Evolutionary conservation across 352 stramenopile genomes (phyloP).

Genomic region (Phytophthora sp.): DNA sequence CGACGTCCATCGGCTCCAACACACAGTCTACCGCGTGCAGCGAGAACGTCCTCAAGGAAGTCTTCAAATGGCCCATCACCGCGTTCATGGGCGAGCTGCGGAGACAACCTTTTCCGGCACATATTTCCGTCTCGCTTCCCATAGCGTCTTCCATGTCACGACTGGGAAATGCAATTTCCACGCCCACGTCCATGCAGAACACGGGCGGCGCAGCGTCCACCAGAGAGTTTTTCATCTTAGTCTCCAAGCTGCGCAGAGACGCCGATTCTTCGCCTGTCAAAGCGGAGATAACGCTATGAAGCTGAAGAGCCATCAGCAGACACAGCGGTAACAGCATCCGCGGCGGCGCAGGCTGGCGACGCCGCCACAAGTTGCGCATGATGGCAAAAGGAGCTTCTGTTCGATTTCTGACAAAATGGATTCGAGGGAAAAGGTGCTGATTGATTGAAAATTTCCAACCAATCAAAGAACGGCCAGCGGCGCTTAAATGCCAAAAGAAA

Average conservation of each 20-base stretch:
- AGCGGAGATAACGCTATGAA: not conserved
- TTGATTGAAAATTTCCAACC: slow-evolving; percentile 11
- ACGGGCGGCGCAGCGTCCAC: slow-evolving; percentile 32
- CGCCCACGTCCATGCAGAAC: slow-evolving; percentile 51
- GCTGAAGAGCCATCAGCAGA: slow-evolving; percentile 1
- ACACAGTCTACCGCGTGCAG: slow-evolving; percentile 54
- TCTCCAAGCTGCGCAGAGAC: slow-evolving; percentile 10
- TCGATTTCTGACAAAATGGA: slow-evolving; percentile 1
- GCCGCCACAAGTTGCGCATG: slow-evolving; percentile 17
- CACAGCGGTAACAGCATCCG: slow-evolving; percentile 3
- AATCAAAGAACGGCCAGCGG: slow-evolving; percentile 1
- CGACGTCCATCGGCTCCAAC: slow-evolving; percentile 36
- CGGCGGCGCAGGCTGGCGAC: not conserved
- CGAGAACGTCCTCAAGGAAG: slow-evolving; percentile 41
- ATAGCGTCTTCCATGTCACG: slow-evolving; percentile 30
- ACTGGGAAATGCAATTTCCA: slow-evolving; percentile 54
- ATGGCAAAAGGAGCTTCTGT: not conserved
- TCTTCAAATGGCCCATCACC: slow-evolving; percentile 40
- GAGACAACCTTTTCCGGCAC: slow-evolving; percentile 38
- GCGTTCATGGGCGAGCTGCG: slow-evolving; percentile 46
- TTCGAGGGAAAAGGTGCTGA: slow-evolving; percentile 3
- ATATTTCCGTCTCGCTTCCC: slow-evolving; percentile 9
- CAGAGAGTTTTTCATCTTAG: slow-evolving; percentile 6
- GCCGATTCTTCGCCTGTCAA: not conserved
- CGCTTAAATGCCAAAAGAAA: slow-evolving; percentile 4